Evolutionary conservation across 2,329 filamentous ascomycete species (phyloP), one percentile per base, ranked within the genome.

Genomic region (Massarina eburnea): DNA sequence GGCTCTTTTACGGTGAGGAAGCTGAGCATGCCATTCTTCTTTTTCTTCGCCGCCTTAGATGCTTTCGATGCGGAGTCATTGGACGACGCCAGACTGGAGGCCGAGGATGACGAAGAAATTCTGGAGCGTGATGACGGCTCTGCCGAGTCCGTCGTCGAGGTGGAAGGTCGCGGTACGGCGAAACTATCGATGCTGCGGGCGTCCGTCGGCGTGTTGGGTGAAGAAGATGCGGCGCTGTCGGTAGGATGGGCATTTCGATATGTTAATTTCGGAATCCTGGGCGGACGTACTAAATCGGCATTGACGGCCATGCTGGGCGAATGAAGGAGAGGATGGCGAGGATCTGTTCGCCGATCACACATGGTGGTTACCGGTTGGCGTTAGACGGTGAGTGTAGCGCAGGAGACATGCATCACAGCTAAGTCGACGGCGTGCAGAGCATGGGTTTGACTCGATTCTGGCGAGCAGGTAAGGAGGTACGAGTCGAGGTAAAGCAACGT

Each of bases 1-100:
- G 76, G 76, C 55, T 79, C 76, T 49, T 76, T 77, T 30, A 78
- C 49, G 2, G 72, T 70, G 9, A 79, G 61, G 40, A 78, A 75
- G 30, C 71, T 66, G n/a, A 76, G 62, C 18, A 78, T 61, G 1
- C 70, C 61, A 32, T 61, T 65, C 26, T 57, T 53, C 57, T 62
- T 67, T 48, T 60, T 66, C 54, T 66, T 66, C 39, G 56, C 56
- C 24, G 51, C 48, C 48, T 52, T 58, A 35, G 62, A 60, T 46
- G 55, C 57, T 58, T 59, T 57, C 41, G 63, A 58, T 21, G 55
- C 54, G 18, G 60, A 54, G 14, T 45, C 48, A 54, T 59, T 61
- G 21, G 59, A 62, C 51, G 64, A 67, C 53, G 64, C 61, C 62
- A 66, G 59, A 47, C 59, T 68, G 59, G 55, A 49, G 33, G 56